Percentiles rank a stretch among this genome's conserved stretches.
These are phyloP conservation scores for Pisolithus marmoratus DNA, from an alignment of 768 basidiomycete species.

Conservation along the genomic window DNA sequence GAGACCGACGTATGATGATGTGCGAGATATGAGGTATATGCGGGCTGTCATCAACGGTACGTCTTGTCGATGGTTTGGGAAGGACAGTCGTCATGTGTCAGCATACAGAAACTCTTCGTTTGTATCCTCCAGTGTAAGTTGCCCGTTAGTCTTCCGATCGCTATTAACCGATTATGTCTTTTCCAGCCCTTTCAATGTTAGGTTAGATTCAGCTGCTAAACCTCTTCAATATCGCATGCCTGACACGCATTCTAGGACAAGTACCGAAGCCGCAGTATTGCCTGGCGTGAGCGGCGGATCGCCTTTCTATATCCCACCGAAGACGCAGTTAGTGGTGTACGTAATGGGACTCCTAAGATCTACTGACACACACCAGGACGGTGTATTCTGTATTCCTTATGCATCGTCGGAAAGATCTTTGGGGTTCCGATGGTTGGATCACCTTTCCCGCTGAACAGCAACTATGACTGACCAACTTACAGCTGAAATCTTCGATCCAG, in stretches of 20 bases:
- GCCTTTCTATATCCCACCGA: conserved; percentile 21
- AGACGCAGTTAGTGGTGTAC: conserved; percentile 19
- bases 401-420: conserved; percentile 58
- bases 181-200: conserved; percentile 21
- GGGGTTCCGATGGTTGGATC: conserved; percentile 58
- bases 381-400: conserved; percentile 47
- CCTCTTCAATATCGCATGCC: neutral
- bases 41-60: conserved; percentile 33
- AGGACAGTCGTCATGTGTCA: neutral
- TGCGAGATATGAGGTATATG: conserved; percentile 35
- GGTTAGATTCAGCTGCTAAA: conserved; percentile 1
- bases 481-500: conserved; percentile 60
- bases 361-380: conserved; percentile 21
- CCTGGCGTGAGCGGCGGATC: conserved; percentile 19
- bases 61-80: neutral
- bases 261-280: conserved; percentile 15
- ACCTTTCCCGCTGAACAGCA: too few species aligned
- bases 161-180: neutral
- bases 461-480: neutral
- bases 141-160: neutral
- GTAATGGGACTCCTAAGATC: neutral
- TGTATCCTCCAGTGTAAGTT: conserved; percentile 28
- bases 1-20: conserved; percentile 25
- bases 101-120: conserved; percentile 23
- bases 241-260: conserved; percentile 15